Percentiles rank a stretch among this genome's conserved stretches.
These are phyloP conservation scores for Kluyveromyces dobzhanskii DNA, from an alignment of 805 yeast genomes.

Conservation along the genomic window DNA sequence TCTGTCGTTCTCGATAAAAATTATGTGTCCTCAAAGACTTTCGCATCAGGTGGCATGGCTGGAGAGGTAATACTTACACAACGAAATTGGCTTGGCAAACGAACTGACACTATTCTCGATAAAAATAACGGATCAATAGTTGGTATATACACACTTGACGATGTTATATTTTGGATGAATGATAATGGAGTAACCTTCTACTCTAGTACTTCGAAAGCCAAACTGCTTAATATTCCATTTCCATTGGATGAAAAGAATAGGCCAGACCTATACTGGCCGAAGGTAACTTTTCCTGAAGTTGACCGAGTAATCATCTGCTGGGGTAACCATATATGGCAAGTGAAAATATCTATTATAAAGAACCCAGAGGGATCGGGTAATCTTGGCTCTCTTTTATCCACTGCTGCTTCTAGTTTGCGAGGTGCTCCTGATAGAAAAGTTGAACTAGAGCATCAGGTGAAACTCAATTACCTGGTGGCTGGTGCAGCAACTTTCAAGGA, in stretches of 20 bases:
- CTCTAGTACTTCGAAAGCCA: constrained; percentile 43
- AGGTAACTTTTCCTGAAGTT: constrained; percentile 54
- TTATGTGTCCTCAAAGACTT: constrained; percentile 52
- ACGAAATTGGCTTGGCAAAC: constrained; percentile 79
- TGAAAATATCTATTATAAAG: constrained; percentile 37
- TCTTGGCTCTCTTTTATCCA: constrained; percentile 28
- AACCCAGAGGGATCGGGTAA: constrained; percentile 13
- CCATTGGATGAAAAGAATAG: constrained; percentile 47
- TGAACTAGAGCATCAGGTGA: constrained; percentile 30
- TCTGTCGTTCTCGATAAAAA: constrained; percentile 74
- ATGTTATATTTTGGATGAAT: constrained; percentile 72
- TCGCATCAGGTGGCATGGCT: constrained; percentile 83
- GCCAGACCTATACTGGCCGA: constrained; percentile 81
- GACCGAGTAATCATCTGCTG: constrained; percentile 72
- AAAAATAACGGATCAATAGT: constrained; percentile 64
- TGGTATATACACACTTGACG: constrained; percentile 53
- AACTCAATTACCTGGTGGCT: constrained; percentile 46
- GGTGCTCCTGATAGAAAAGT: constrained; percentile 36
- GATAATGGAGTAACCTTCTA: constrained; percentile 69
- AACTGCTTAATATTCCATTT: constrained; percentile 44
- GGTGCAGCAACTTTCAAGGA: constrained; percentile 74
- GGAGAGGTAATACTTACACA: constrained; percentile 72
- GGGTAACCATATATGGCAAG: constrained; percentile 70
- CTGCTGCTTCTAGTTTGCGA: constrained; percentile 41
- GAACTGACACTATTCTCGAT: constrained; percentile 59